Evolutionary conservation across 1,139 yeast species (phyloP).

Genomic region (Yamadazyma conglobata): DNA sequence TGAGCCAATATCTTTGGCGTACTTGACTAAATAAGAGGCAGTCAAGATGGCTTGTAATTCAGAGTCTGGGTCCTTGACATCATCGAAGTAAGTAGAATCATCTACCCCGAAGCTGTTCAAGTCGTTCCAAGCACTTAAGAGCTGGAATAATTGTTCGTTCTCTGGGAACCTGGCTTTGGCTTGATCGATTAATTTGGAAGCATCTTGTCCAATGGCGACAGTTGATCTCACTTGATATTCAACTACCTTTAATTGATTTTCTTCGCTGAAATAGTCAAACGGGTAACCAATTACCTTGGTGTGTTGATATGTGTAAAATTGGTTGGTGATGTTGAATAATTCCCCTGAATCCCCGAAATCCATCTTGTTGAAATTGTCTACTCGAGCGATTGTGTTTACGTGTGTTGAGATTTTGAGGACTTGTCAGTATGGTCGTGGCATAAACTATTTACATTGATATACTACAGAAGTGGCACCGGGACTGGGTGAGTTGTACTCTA

Average conservation of each 20-base stretch:
- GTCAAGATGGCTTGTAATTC: conserved; percentile 45
- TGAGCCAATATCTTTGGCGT: conserved; percentile 36
- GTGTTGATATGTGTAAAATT: conserved; percentile 47
- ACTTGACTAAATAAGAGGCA: conserved; percentile 38
- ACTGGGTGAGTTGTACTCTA: too few relatives aligned
- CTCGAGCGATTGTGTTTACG: not conserved
- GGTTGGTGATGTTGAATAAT: conserved; percentile 42
- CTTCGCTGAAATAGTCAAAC: conserved; percentile 33
- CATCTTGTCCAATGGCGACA: conserved; percentile 39
- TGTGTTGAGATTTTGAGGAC: not conserved
- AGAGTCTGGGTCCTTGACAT: conserved; percentile 28
- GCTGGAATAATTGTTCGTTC: conserved; percentile 35
- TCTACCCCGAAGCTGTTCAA: conserved; percentile 41
- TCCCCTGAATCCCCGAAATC: conserved; percentile 43
- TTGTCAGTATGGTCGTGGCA: conserved; percentile 5
- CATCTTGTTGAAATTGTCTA: conserved; percentile 24
- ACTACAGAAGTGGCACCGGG: too few relatives aligned
- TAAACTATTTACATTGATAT: conserved; percentile 1
- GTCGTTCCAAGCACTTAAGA: conserved; percentile 43
- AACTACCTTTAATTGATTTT: conserved; percentile 37
- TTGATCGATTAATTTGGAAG: conserved; percentile 36
- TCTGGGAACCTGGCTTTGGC: conserved; percentile 37
- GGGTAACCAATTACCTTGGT: conserved; percentile 32
- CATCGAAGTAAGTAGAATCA: conserved; percentile 38
- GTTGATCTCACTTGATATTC: conserved; percentile 44